These are phyloP conservation scores for Cadophora sp. DNA, from an alignment of 2,329 filamentous ascomycete species.

Conservation along the genomic window DNA sequence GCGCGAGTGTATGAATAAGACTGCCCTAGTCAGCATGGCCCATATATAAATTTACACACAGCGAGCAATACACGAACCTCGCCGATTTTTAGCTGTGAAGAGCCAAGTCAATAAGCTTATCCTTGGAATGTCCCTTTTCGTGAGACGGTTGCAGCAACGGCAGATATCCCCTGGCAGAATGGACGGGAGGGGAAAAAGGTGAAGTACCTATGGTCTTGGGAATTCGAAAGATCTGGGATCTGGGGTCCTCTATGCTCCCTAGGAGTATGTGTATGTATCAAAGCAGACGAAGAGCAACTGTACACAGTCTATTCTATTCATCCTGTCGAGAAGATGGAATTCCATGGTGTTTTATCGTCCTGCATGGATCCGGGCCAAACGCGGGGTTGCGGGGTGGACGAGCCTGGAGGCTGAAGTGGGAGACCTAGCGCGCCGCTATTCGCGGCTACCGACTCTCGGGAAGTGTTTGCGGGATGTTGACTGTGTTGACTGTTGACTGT, in stretches of 20 bases:
- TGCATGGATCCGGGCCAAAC: background rate
- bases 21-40: background rate
- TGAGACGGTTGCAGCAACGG: background rate
- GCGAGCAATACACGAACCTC: background rate
- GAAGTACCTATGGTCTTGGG: background rate
- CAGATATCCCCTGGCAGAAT: background rate
- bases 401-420: background rate
- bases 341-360: background rate
- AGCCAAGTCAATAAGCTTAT: background rate
- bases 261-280: no score
- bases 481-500: no score
- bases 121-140: background rate
- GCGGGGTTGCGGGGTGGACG: constrained; percentile 11
- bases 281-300: background rate
- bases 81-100: background rate
- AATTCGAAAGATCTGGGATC: background rate
- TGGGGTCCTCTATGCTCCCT: no score
- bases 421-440: background rate
- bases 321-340: background rate
- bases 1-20: constrained; percentile 1
- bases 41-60: no score
- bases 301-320: background rate
- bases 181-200: background rate
- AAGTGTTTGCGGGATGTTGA: constrained; percentile 8
- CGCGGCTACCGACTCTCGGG: background rate